Base-by-base conservation (phyloP, 345 rosid genomes). In the Ricinus communis region DNA sequence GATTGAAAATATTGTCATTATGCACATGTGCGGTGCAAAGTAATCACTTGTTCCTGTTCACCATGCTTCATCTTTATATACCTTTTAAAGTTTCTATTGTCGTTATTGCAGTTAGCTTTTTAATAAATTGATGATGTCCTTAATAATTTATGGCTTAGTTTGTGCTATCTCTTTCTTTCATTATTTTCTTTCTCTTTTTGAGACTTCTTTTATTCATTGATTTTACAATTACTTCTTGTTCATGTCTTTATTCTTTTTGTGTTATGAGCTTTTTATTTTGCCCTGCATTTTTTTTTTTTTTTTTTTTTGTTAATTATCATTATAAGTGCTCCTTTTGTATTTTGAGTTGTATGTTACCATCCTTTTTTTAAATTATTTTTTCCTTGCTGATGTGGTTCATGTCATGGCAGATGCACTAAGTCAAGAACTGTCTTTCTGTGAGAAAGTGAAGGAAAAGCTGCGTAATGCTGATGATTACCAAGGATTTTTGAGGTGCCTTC, bases 401-500 rank as follows among this genome's bases (percentile, higher is more conserved):
- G 57, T 71, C 40, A 62, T 82, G 76, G 72, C 86, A 94, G 98
- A 79, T 84, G 70, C 85, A 24, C 77, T 82, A 43, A 85, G 81
- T 76, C 93, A 86, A 76, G 97, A 87, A 77, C 78, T 90, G 78
- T 83, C 88, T 71, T 94, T 91, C 83, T 87, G 87, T 24, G 96
- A 90, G 75, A 87, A 88, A 80, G 96, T 94, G 69, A 94, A 86
- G 78, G 93, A 85, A 66, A 94, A 86, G 80, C 83, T 94, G 72
- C 73, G 50, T 36, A 85, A 78, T 53, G 81, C 89, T 56, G 97
- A 85, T 22, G 80, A 77, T 81, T 87, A 82, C 84, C 97, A 94
- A 73, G 91, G 88, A 81, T 87, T 91, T 73, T 77, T 94, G 71
- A 82, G 83, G 76, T 90, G 97, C 77, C 99, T 94, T 80, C 90